Percentiles rank a stretch among this genome's conserved stretches.
Conservation (phyloP, 345 rosid genomes). For the Rubroshorea leprosula region DNA sequence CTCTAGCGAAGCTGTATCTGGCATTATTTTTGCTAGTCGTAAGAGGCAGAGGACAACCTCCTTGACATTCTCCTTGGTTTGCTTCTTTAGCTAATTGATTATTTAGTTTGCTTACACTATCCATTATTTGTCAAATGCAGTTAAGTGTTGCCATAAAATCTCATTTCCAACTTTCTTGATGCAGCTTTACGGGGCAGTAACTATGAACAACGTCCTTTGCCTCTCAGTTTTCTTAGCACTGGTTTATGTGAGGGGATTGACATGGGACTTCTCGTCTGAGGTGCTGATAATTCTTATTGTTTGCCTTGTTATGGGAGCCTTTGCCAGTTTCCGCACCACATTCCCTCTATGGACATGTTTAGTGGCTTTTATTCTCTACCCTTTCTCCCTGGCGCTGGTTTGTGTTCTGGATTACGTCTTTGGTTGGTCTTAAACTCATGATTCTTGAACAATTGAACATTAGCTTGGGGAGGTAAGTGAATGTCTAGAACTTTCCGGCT, state of each 20-base stretch:
- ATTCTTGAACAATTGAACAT: background rate
- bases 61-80: slow-evolving; percentile 84
- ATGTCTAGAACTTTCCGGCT: too few relatives aligned
- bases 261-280: slow-evolving; percentile 97
- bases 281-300: slow-evolving; percentile 81
- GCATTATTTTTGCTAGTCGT: slow-evolving; percentile 84
- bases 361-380: slow-evolving; percentile 65
- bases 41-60: slow-evolving; percentile 79
- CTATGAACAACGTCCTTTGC: slow-evolving; percentile 91
- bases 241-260: slow-evolving; percentile 69
- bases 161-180: slow-evolving; percentile 12
- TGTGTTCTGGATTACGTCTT: slow-evolving; percentile 73
- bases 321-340: slow-evolving; percentile 79
- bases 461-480: background rate
- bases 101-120: background rate
- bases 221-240: slow-evolving; percentile 85
- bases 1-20: slow-evolving; percentile 92
- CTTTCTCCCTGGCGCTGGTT: slow-evolving; percentile 78
- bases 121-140: background rate
- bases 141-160: background rate
- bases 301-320: slow-evolving; percentile 72
- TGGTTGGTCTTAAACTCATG: slow-evolving; percentile 78
- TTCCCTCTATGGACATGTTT: slow-evolving; percentile 91
- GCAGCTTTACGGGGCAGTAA: slow-evolving; percentile 89
- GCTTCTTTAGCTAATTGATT: background rate